Base-by-base conservation (phyloP, 495 filamentous ascomycete genomes). In the Elaphomyces granulatus region DNA sequence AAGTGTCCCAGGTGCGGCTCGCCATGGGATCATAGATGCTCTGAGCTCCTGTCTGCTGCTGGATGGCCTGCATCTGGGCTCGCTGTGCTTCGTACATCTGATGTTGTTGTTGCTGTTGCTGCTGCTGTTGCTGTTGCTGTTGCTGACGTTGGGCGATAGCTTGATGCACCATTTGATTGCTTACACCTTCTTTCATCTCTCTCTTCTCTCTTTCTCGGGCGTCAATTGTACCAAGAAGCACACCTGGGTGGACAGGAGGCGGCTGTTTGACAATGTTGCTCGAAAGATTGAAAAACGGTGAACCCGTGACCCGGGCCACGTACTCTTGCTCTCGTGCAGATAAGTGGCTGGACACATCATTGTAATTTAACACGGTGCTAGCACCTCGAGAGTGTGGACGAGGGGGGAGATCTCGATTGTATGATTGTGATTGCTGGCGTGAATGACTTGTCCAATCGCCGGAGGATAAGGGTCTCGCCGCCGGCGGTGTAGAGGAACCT, bases 301-400 rank as follows among this genome's bases (percentile, higher is more conserved):
- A 80, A 0, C 83, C 83, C 4, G 88, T 94, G 44, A 83, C 67
- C 21, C 85, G 74, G n/a, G 88, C 83, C 20, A 96, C 77, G 51
- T 93, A 81, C 54, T 94, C 85, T 51, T 94, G 88, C 55, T 96
- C 88, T 6, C 83, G 80, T n/a, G 88, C 88, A 12, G 87, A 88
- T 15, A 94, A 72, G 40, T 79, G 74, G 2, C 66, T 68, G n/a
- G 74, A 71, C 20, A 74, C 45, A 40, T 83, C 78, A 34, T 54
- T 61, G 35, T 61, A 51, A 39, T 58, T 60, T 28, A 69, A 56
- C 49, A 68, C 48, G 34, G 47, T 56, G 33, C 48, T 57, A 32
- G 67, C 59, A 18, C 60, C 64, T 17, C 72, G 66, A 32, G 72
- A 75, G 16, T 55, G 61, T 10, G 72, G 73, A 2, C 73, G 64